Conservation (phyloP, 106 monocot species). For the Chionographis japonica region DNA sequence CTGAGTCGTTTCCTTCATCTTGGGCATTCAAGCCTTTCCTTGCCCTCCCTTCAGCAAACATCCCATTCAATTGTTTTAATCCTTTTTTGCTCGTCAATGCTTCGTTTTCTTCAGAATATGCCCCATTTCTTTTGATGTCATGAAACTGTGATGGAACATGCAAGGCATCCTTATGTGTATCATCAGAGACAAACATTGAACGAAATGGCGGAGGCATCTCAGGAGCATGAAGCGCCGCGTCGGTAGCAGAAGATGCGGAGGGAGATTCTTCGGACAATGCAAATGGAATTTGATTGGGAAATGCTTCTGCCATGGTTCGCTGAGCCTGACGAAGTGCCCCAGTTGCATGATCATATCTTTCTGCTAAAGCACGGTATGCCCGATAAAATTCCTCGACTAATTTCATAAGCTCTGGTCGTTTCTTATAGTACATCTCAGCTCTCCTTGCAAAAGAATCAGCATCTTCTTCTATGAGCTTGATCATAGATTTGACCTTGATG, state of each 20-base stretch:
- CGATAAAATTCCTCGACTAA: constrained; percentile 91
- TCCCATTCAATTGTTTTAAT: constrained; percentile 38
- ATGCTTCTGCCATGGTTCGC: constrained; percentile 72
- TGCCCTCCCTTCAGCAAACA: constrained; percentile 10
- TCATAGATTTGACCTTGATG: constrained; percentile 76
- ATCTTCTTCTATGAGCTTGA: constrained; percentile 93
- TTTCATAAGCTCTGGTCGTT: constrained; percentile 93
- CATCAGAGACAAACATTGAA: constrained; percentile 20
- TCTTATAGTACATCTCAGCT: constrained; percentile 98
- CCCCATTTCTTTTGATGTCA: constrained; percentile 18
- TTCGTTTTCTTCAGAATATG: constrained; percentile 16
- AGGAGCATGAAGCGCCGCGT: constrained; percentile 45
- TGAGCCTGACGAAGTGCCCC: constrained; percentile 90
- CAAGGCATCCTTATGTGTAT: constrained; percentile 26
- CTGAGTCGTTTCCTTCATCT: constrained; percentile 8
- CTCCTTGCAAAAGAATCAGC: constrained; percentile 90
- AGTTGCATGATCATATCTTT: constrained; percentile 92
- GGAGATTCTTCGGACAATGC: constrained; percentile 60
- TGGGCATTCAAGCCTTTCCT: constrained; percentile 25
- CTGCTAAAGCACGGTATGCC: constrained; percentile 92
- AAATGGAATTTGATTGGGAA: constrained; percentile 76
- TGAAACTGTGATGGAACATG: constrained; percentile 13
- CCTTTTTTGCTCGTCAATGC: constrained; percentile 12
- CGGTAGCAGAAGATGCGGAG: constrained; percentile 19
- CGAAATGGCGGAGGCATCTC: constrained; percentile 21